Percentiles rank a stretch among this genome's conserved stretches.
phyloP scores from a whole-genome alignment of 257 asterid genomes.

The Cinchona pubescens region DNA sequence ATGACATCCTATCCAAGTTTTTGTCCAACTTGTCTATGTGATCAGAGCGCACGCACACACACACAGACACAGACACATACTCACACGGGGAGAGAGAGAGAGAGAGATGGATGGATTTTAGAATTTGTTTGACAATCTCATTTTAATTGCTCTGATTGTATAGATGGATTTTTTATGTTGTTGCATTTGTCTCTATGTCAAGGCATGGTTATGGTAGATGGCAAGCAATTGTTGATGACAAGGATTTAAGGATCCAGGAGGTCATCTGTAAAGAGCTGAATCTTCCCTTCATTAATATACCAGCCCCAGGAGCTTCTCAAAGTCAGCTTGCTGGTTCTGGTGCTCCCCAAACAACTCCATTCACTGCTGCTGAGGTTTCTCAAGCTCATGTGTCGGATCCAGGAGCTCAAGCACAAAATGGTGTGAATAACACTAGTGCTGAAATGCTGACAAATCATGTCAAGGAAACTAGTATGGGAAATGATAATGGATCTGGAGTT shows the following conservation, averaged over 20 bases:
- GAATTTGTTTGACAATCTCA: not conserved
- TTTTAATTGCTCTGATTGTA: not conserved
- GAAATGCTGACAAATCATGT: constrained; percentile 48
- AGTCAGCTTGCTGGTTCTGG: constrained; percentile 36
- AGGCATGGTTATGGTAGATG: constrained; percentile 99
- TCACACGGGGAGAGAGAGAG: too few relatives aligned
- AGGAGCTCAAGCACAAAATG: constrained; percentile 46
- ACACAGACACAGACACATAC: too few relatives aligned
- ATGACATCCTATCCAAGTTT: too few relatives aligned
- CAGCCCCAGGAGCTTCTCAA: constrained; percentile 58
- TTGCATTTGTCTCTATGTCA: constrained; percentile 28
- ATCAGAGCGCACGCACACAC: not conserved
- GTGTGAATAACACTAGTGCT: constrained; percentile 32
- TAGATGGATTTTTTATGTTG: constrained; percentile 7
- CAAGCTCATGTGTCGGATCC: constrained; percentile 39
- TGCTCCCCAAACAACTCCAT: constrained; percentile 42
- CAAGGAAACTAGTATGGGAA: constrained; percentile 41
- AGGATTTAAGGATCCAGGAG: constrained; percentile 78
- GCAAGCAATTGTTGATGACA: constrained; percentile 97
- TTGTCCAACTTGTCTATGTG: not conserved
- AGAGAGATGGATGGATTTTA: not conserved
- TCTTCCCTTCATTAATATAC: constrained; percentile 57
- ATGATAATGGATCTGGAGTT: constrained; percentile 45
- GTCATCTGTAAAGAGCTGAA: constrained; percentile 82
- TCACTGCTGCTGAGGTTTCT: constrained; percentile 39